Base-by-base conservation (phyloP, 2,329 filamentous ascomycete species). In the Zalaria obscura region DNA sequence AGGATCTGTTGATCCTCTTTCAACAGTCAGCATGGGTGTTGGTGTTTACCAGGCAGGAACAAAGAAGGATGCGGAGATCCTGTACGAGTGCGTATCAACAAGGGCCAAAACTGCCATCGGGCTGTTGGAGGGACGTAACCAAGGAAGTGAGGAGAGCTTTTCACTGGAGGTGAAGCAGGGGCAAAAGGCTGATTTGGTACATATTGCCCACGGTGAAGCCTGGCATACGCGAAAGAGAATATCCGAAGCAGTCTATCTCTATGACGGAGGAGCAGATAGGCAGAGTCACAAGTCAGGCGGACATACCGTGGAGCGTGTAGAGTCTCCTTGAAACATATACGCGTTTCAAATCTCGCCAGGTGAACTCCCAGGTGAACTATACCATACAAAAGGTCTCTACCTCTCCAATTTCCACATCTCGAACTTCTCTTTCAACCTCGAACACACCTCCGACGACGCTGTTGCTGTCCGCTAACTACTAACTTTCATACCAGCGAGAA, bases 11-110 rank as follows among this genome's bases (percentile, higher is more conserved):
- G 80, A 84, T 59, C 80, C 80, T 1, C 54, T 85, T 38, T 65
- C 65, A 34, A 60, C 83, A 35, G 78, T 78, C 18, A 75, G 70
- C 48, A 60, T 78, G 40, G 74, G 75, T 1, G 75, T 83, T 0
- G 78, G 76, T 0, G 53, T 84, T 3, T 84, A 84, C 52, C 78
- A 83, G 46, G 72, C 74, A 2, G 79, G 78, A 0, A 80, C 75
- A 1, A 68, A 67, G 44, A 53, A 59, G 10, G 76, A 80, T 52
- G 71, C 76, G 0, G 65, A 72, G 45, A 45, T 77, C 3, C 57
- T 85, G 37, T 81, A 67, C 51, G 70, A 70, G 55, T 60, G 69
- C 58, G 43, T 57, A 27, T 56, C 50, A 26, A 55, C 50, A 3
- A 40, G 52, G 39, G 55, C 55, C 4, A 52, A 48, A 43, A 43